phyloP scores from a whole-genome alignment of 164 flowering plant genomes.

The Platanus orientalis region DNA sequence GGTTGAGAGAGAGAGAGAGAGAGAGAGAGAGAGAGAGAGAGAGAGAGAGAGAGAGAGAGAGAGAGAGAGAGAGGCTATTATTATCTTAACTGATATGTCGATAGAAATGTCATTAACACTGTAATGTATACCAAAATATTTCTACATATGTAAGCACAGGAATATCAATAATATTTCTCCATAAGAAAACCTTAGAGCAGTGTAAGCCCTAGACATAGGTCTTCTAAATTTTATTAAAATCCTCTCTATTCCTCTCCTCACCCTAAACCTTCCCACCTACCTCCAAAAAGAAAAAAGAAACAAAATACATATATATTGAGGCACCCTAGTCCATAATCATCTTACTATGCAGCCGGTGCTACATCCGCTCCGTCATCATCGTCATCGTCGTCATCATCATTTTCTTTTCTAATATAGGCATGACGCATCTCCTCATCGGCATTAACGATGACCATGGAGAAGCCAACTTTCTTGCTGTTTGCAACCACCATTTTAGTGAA shows the following conservation, averaged over 20 bases:
- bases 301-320: no score
- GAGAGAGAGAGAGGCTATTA: no score
- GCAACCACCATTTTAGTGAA: constrained; percentile 10
- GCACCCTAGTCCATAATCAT: not conserved
- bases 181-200: not conserved
- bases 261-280: not conserved
- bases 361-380: constrained; percentile 23
- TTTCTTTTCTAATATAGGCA: not conserved
- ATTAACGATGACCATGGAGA: not conserved
- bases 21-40: no score
- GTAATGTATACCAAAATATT: not conserved
- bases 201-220: not conserved
- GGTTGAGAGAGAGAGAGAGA: no score
- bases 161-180: no score
- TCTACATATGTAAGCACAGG: not conserved
- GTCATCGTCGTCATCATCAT: constrained; percentile 22
- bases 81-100: no score
- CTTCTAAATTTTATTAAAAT: not conserved
- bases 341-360: constrained; percentile 24
- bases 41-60: no score
- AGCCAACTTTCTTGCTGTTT: not conserved
- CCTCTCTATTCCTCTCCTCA: not conserved
- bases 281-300: no score
- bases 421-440: not conserved
- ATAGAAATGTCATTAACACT: no score